Evolutionary conservation across 2,329 filamentous ascomycete genomes (phyloP).

Genomic region (Phoma herbarum): DNA sequence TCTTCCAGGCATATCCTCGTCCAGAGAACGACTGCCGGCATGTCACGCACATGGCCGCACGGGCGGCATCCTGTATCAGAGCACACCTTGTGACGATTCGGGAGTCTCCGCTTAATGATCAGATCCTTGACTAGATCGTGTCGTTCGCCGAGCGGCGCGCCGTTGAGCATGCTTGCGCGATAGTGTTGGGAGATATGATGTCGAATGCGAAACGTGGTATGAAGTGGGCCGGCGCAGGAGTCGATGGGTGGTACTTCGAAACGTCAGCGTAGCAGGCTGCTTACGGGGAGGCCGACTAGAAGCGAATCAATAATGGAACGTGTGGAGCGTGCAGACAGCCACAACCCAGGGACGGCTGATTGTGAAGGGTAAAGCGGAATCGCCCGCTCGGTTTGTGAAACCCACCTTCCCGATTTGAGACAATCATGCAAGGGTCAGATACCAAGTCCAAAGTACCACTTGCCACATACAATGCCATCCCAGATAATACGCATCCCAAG

Average conservation of each 20-base stretch:
- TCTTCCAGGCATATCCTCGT: slow-evolving; percentile 15
- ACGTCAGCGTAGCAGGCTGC: slow-evolving; percentile 8
- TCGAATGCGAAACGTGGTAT: slow-evolving; percentile 13
- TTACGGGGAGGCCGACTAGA: slow-evolving; percentile 4
- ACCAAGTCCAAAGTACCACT: slow-evolving; percentile 3
- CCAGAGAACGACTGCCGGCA: slow-evolving; percentile 16
- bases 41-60: slow-evolving; percentile 22
- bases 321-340: slow-evolving; percentile 16
- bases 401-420: slow-evolving; percentile 22
- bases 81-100: slow-evolving; percentile 14
- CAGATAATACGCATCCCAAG: not conserved
- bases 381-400: slow-evolving; percentile 18
- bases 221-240: slow-evolving; percentile 7
- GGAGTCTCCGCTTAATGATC: slow-evolving; percentile 9
- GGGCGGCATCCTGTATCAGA: slow-evolving; percentile 4
- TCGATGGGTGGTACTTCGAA: slow-evolving; percentile 3
- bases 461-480: slow-evolving; percentile 9
- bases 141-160: slow-evolving; percentile 3
- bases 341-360: slow-evolving; percentile 12
- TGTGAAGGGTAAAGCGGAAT: slow-evolving; percentile 10
- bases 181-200: not conserved
- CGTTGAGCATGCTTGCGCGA: not conserved
- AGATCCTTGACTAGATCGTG: slow-evolving; percentile 1
- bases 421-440: slow-evolving; percentile 10
- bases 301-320: slow-evolving; percentile 15